A percentile compares a stretch with the other conserved stretches of the same genome.
Conservation (phyloP, 129 eudicot species). For the Chrysanthemum makinoi region DNA sequence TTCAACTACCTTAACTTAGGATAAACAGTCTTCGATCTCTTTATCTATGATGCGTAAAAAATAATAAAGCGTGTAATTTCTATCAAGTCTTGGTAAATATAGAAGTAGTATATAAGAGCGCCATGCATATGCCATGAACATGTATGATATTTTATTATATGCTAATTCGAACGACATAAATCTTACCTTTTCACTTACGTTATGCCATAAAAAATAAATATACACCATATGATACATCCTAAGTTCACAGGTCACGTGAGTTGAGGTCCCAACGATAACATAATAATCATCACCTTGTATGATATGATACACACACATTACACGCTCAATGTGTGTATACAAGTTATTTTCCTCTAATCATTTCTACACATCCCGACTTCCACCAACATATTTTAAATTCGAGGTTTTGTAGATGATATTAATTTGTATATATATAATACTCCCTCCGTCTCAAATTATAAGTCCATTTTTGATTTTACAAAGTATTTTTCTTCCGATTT, state of each 20-base stretch:
- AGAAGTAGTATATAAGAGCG: constrained; percentile 3
- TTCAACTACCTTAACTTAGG: no score
- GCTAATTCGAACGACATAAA: constrained; percentile 10
- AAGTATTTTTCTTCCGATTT: no score
- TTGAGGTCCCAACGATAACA: constrained; percentile 30
- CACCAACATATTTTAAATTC: neutral
- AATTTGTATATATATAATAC: no score
- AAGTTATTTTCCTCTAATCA: constrained; percentile 22
- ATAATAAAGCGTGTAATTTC: no score
- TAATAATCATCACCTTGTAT: constrained; percentile 13
- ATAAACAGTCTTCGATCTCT: no score
- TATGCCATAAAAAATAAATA: constrained; percentile 1
- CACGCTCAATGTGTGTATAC: constrained; percentile 30
- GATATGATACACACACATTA: constrained; percentile 24
- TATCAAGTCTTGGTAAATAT: neutral
- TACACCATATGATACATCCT: constrained; percentile 20
- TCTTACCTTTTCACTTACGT: constrained; percentile 27
- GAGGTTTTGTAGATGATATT: no score
- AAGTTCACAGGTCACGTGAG: constrained; percentile 32
- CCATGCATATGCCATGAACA: constrained; percentile 16
- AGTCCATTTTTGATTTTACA: no score
- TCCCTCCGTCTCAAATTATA: no score
- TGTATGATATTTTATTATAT: neutral
- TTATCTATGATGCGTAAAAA: no score
- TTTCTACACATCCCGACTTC: constrained; percentile 14